These are phyloP conservation scores for Cymbidium sinense DNA, from an alignment of 106 monocot genomes.

Conservation along the genomic window DNA sequence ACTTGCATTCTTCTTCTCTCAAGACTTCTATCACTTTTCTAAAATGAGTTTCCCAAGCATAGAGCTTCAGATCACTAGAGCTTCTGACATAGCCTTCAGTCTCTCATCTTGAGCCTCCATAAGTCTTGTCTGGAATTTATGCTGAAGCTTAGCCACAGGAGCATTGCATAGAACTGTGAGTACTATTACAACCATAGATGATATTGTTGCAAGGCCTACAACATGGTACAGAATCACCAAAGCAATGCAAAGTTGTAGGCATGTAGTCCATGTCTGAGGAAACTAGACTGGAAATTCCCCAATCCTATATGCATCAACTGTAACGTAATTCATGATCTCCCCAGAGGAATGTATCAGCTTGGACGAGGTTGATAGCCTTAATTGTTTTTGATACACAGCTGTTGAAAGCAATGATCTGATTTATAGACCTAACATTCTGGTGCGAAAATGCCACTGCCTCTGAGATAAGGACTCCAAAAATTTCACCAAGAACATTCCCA, in stretches of 20 bases:
- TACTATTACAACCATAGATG: no score
- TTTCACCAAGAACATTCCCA: no score
- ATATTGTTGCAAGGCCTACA: no score
- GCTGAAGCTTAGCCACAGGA: no score
- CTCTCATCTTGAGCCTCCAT: no score
- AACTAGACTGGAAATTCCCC: slow-evolving; percentile 94
- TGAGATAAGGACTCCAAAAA: no score
- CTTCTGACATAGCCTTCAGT: slow-evolving; percentile 89
- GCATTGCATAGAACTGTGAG: no score
- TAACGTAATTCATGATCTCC: slow-evolving; percentile 74
- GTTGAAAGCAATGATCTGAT: slow-evolving; percentile 61
- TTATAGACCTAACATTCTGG: slow-evolving; percentile 41
- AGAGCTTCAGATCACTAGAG: slow-evolving; percentile 74
- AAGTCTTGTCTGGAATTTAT: no score
- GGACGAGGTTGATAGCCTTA: slow-evolving; percentile 48
- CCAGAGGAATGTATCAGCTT: slow-evolving; percentile 64
- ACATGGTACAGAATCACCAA: no score
- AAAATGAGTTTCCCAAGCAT: slow-evolving; percentile 89
- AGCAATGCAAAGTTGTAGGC: slow-evolving; percentile 65
- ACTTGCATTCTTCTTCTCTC: no score
- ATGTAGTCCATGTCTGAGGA: slow-evolving; percentile 77
- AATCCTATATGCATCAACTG: slow-evolving; percentile 85
- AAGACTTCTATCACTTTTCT: slow-evolving; percentile 48
- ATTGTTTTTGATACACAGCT: slow-evolving; percentile 53
- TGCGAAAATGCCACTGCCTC: no score